Conservation (phyloP, 805 yeast genomes). For the Teunomyces atbi region DNA sequence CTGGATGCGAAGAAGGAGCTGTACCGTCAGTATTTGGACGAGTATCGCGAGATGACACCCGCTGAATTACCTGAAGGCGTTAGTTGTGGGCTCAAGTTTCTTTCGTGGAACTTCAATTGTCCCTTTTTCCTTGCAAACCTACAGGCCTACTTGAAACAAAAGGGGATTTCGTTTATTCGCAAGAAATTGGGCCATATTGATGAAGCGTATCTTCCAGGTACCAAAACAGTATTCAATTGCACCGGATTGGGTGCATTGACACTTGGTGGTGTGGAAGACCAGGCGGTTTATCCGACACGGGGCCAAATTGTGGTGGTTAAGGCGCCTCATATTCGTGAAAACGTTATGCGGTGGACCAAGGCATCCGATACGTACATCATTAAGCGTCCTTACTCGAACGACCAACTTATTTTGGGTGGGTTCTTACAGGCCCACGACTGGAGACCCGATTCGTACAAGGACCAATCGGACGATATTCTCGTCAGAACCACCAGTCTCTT, state of each 20-base stretch:
- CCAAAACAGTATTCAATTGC: slow-evolving; percentile 66
- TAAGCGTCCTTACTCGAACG: slow-evolving; percentile 66
- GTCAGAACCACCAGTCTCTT: slow-evolving; percentile 51
- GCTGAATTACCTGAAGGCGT: slow-evolving; percentile 51
- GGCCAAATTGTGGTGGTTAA: slow-evolving; percentile 76
- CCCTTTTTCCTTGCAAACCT: slow-evolving; percentile 58
- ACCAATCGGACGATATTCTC: slow-evolving; percentile 61
- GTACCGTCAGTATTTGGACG: slow-evolving; percentile 47
- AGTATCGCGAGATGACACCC: slow-evolving; percentile 36
- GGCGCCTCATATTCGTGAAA: slow-evolving; percentile 66
- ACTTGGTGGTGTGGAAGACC: slow-evolving; percentile 66
- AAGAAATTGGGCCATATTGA: slow-evolving; percentile 50
- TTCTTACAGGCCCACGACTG: slow-evolving; percentile 63
- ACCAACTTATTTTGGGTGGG: slow-evolving; percentile 74
- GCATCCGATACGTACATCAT: slow-evolving; percentile 64
- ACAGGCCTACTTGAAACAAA: slow-evolving; percentile 38
- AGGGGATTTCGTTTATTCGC: slow-evolving; percentile 54
- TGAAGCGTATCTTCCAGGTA: slow-evolving; percentile 46
- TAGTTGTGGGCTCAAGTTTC: slow-evolving; percentile 53
- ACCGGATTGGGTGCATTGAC: slow-evolving; percentile 68
- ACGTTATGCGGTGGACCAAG: slow-evolving; percentile 59
- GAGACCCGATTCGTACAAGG: slow-evolving; percentile 56
- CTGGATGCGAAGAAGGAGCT: slow-evolving; percentile 46
- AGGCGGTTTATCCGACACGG: slow-evolving; percentile 64
- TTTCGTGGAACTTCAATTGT: slow-evolving; percentile 71